Evolutionary conservation across 2,329 filamentous ascomycete genomes (phyloP), one percentile per base, ranked within the genome.

Genomic region (Aspergillus alliaceus): DNA sequence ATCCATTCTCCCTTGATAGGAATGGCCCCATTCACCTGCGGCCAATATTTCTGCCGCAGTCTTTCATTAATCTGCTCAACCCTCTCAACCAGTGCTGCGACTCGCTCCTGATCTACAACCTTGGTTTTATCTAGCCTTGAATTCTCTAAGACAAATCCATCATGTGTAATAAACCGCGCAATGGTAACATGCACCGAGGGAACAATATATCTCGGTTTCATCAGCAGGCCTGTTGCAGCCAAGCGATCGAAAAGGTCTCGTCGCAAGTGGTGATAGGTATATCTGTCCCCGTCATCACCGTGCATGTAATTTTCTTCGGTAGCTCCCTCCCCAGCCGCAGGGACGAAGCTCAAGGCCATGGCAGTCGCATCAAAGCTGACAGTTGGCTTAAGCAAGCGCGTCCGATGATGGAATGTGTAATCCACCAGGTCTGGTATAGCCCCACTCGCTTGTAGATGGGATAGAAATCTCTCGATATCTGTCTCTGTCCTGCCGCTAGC

Each of bases 221-320:
- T 82, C 15, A 82, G 76, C n/a, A 93, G 79, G 1, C 90, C 90
- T 0, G 86, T 82, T 3, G 77, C 77, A 46, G 80, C 77, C 3
- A 85, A 83, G 25, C 85, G 77, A 49, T 83, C 79, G 71, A 88
- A 95, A 12, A 96, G 72, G 69, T 96, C 91, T 4, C 88, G 83
- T 2, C 93, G 86, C 8, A 98, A 84, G 73, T 98, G 93, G 70
- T 97, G 93, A 72, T 97, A 97, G 0, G 90, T 93, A 75, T 91
- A 97, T 1, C 64, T 68, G 63, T 95, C 89, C 18, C 84, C 82
- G 37, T 81, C 67, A 1, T 53, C n/a, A 22, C 47, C 2, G 64
- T 75, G 15, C 78, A 71, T 14, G 73, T 73, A 42, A 68, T 64
- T 12, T 64, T 56, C 14, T 70, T 63, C 1, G 20, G 15, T 18